Evolutionary conservation across 192 early-diverging fungal species (phyloP).

Genomic region (Mortierella alpina): DNA sequence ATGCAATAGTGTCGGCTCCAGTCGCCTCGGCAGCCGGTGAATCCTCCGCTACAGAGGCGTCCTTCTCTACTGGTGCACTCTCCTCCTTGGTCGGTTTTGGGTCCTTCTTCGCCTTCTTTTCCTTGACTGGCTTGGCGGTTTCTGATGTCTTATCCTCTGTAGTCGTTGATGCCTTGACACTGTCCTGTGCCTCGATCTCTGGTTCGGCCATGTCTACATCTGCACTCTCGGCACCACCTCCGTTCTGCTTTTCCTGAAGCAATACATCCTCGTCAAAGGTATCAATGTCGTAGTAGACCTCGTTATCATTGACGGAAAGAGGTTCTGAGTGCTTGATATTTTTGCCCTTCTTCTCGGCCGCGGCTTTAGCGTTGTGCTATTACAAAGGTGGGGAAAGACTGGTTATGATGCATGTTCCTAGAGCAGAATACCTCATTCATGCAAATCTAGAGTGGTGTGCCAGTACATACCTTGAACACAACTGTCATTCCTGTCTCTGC

Average conservation of each 20-base stretch:
- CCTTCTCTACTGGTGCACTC: slow-evolving; percentile 48
- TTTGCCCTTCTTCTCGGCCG: slow-evolving; percentile 40
- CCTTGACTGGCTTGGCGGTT: slow-evolving; percentile 1
- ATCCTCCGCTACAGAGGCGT: not conserved
- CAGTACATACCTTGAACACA: slow-evolving; percentile 72
- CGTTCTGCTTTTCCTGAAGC: slow-evolving; percentile 33
- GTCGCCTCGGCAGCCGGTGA: not conserved
- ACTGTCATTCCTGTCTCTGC: slow-evolving; percentile 73
- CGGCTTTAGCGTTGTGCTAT: slow-evolving; percentile 41
- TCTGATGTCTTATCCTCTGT: slow-evolving; percentile 7
- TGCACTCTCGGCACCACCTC: slow-evolving; percentile 15
- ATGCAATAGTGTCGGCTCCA: not conserved
- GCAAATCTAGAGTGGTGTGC: not conserved
- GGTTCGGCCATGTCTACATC: slow-evolving; percentile 18
- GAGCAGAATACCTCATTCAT: not conserved
- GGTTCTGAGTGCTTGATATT: slow-evolving; percentile 62
- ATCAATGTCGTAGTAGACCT: slow-evolving; percentile 78
- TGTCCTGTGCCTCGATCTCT: slow-evolving; percentile 5
- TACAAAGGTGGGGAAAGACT: not conserved
- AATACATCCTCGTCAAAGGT: slow-evolving; percentile 77
- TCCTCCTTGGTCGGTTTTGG: slow-evolving; percentile 9
- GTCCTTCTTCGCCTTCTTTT: slow-evolving; percentile 6
- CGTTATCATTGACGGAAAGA: slow-evolving; percentile 56
- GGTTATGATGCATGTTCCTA: not conserved
- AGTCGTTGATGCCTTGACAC: slow-evolving; percentile 5